Conservation (phyloP, 441 rosid species). For the Erysimum cheiri region DNA sequence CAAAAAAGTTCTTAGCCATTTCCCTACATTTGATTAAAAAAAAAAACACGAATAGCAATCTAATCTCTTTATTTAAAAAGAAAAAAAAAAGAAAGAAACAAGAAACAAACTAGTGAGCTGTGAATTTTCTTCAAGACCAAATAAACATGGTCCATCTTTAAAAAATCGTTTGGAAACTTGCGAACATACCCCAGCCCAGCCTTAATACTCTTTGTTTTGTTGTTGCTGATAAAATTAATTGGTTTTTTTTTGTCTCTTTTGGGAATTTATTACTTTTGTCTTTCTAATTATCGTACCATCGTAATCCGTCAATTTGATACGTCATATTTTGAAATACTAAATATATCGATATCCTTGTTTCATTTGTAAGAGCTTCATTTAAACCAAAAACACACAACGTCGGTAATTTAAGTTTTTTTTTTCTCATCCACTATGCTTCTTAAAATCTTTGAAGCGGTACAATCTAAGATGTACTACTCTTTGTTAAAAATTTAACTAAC, state of each 20-base stretch:
- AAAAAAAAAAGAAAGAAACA: background rate
- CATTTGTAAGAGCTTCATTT: conserved; percentile 10
- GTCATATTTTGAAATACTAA: conserved; percentile 10
- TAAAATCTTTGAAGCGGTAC: background rate
- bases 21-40: background rate
- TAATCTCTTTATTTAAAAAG: background rate
- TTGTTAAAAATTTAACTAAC: background rate
- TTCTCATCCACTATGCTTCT: background rate
- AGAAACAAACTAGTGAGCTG: conserved; percentile 2
- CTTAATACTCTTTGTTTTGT: conserved; percentile 32
- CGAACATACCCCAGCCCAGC: conserved; percentile 12
- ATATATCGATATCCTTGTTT: background rate
- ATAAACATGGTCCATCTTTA: conserved; percentile 16
- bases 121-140: background rate
- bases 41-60: background rate
- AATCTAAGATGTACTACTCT: background rate
- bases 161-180: conserved; percentile 22
- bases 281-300: conserved; percentile 34
- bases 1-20: background rate
- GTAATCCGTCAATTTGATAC: conserved; percentile 32
- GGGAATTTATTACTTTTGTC: conserved; percentile 39
- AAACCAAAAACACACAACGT: background rate
- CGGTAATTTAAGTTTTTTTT: background rate
- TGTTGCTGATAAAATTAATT: conserved; percentile 32
- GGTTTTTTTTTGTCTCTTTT: conserved; percentile 29